A percentile compares a stretch with the other conserved stretches of the same genome.
phyloP scores from a whole-genome alignment of 2,329 filamentous ascomycete genomes.

The Botrytis fabae region DNA sequence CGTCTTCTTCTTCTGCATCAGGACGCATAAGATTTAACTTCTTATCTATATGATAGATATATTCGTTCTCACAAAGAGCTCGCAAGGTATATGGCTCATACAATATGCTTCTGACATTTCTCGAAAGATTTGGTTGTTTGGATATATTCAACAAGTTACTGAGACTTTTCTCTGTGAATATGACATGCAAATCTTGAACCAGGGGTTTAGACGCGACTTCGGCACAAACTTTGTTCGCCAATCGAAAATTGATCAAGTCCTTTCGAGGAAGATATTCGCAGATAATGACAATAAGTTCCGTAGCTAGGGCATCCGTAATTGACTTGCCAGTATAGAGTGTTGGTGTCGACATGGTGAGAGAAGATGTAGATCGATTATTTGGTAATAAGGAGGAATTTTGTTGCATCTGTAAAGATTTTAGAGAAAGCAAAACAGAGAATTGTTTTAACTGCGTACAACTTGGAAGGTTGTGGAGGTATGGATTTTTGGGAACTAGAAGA shows the following conservation, averaged over 20 bases:
- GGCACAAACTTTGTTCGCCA: constrained; percentile 2
- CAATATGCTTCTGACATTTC: neutral
- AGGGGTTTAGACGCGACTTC: neutral
- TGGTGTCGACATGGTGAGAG: neutral
- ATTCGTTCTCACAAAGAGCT: rapidly evolving
- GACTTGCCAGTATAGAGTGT: neutral
- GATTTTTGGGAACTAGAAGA: neutral
- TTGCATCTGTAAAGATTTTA: neutral
- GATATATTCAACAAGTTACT: constrained; percentile 5
- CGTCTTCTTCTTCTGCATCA: too few species aligned
- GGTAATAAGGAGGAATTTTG: neutral
- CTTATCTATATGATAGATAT: neutral
- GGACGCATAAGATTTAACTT: neutral
- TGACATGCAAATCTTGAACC: constrained; percentile 3
- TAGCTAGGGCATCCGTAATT: neutral
- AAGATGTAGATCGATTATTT: neutral
- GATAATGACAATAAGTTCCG: constrained; percentile 2
- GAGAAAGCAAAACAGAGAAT: neutral
- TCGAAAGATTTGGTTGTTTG: neutral
- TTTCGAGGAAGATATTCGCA: neutral
- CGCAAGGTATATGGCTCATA: neutral
- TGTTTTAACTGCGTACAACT: neutral
- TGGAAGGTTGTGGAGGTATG: too few species aligned
- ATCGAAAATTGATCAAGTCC: neutral
- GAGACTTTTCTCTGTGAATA: neutral